Percentiles rank a stretch among this genome's conserved stretches.
Evolutionary conservation across 192 early-diverging fungal genomes (phyloP).

Genomic region (Paraglomus brasilianum): DNA sequence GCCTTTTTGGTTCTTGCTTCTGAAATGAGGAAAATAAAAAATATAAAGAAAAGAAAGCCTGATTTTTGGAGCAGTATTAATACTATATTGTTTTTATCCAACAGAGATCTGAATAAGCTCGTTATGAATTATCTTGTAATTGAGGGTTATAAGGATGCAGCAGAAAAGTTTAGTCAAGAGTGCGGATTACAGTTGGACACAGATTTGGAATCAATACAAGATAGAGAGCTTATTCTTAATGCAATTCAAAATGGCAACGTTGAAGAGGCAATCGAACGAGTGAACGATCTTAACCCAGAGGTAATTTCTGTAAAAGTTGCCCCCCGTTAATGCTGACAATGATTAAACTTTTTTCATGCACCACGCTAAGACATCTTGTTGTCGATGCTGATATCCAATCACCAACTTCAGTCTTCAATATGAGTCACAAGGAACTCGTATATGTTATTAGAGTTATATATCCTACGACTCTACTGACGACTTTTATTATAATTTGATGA

Average conservation of each 20-base stretch:
- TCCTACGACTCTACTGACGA: slow-evolving; percentile 21
- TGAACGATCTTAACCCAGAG: slow-evolving; percentile 98
- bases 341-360: slow-evolving; percentile 31
- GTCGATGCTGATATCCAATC: slow-evolving; percentile 22
- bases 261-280: slow-evolving; percentile 91
- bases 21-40: neutral
- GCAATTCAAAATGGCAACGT: slow-evolving; percentile 90
- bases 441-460: neutral
- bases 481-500: too few relatives aligned
- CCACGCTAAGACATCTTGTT: slow-evolving; percentile 17
- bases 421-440: slow-evolving; percentile 5
- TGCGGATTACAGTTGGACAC: slow-evolving; percentile 76
- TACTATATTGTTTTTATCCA: neutral
- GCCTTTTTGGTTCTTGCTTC: slow-evolving; percentile 3
- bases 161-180: slow-evolving; percentile 92
- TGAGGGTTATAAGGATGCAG: slow-evolving; percentile 98
- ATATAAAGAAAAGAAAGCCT: neutral
- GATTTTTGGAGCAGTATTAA: neutral
- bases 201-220: slow-evolving; percentile 87
- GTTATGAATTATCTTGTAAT: slow-evolving; percentile 99
- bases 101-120: slow-evolving; percentile 92
- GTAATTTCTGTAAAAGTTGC: slow-evolving; percentile 41
- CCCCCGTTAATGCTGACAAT: slow-evolving; percentile 12
- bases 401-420: slow-evolving; percentile 33
- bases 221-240: slow-evolving; percentile 91